phyloP scores from a whole-genome alignment of 2,329 filamentous ascomycete species.

The Rutstroemia sp. region DNA sequence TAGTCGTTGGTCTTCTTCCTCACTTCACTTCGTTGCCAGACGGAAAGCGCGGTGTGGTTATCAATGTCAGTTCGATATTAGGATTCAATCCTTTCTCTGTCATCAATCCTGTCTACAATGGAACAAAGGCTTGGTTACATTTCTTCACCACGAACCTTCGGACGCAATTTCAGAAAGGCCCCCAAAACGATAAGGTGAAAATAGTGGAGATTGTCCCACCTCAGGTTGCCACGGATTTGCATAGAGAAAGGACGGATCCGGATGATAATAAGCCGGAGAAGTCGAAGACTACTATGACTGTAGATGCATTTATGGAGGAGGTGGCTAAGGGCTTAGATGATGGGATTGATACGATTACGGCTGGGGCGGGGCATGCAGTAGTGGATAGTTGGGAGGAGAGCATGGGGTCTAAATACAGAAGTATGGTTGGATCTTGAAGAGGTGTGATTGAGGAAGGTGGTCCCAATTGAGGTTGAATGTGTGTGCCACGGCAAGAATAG shows the following conservation, averaged over 20 bases:
- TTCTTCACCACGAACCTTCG: slow-evolving; percentile 49
- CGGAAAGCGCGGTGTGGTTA: slow-evolving; percentile 31
- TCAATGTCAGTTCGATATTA: slow-evolving; percentile 48
- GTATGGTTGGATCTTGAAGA: not conserved
- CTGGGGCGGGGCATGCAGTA: slow-evolving; percentile 36
- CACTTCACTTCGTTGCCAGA: slow-evolving; percentile 37
- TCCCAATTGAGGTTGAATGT: too few relatives aligned
- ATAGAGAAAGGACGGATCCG: slow-evolving; percentile 47
- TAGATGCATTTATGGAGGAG: slow-evolving; percentile 48
- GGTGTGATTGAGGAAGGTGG: too few relatives aligned
- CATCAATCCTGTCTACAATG: slow-evolving; percentile 52
- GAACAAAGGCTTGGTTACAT: slow-evolving; percentile 51
- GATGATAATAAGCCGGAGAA: slow-evolving; percentile 53
- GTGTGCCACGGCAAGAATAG: too few relatives aligned
- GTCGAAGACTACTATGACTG: slow-evolving; percentile 37
- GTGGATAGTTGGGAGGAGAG: slow-evolving; percentile 35
- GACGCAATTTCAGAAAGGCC: slow-evolving; percentile 36
- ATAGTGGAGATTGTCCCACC: slow-evolving; percentile 30
- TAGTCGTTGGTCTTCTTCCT: slow-evolving; percentile 40
- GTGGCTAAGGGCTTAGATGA: slow-evolving; percentile 37
- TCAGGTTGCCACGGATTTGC: slow-evolving; percentile 45
- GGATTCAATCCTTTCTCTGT: slow-evolving; percentile 45
- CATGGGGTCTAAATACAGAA: not conserved
- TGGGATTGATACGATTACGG: slow-evolving; percentile 41
- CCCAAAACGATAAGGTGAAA: slow-evolving; percentile 30